Percentiles rank a stretch among this genome's conserved stretches.
These are phyloP conservation scores for Hygrocybe coccinea DNA, from an alignment of 768 basidiomycete genomes.

Conservation along the genomic window DNA sequence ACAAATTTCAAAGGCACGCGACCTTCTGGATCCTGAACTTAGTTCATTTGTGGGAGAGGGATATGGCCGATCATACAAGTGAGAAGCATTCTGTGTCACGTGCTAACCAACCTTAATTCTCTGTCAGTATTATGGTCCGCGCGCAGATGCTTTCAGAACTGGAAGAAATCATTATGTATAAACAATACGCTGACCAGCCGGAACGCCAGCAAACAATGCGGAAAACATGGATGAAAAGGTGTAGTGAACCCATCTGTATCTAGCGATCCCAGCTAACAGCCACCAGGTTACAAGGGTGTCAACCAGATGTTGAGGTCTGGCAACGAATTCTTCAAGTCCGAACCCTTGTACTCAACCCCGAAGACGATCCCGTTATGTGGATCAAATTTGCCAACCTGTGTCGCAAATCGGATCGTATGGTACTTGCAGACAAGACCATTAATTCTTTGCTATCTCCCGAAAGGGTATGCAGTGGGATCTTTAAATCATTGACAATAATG, in stretches of 20 bases:
- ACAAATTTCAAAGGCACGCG: constrained; percentile 90
- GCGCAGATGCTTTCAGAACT: constrained; percentile 98
- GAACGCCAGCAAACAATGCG: constrained; percentile 87
- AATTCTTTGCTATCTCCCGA: constrained; percentile 83
- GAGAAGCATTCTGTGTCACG: constrained; percentile 27
- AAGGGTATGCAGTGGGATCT: constrained; percentile 36
- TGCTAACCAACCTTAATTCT: constrained; percentile 1
- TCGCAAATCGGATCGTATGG: constrained; percentile 90
- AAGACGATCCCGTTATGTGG: constrained; percentile 96
- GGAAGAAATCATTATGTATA: constrained; percentile 95
- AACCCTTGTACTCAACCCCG: constrained; percentile 86
- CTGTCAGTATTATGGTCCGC: constrained; percentile 80
- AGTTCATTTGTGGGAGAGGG: constrained; percentile 91
- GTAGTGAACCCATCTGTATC: constrained; percentile 13
- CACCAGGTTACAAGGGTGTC: constrained; percentile 83
- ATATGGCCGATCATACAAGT: constrained; percentile 98
- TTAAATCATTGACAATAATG: background rate
- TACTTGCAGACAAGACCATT: constrained; percentile 94
- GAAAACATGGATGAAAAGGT: constrained; percentile 98
- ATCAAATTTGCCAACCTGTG: constrained; percentile 98
- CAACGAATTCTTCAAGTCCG: constrained; percentile 95
- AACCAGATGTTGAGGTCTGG: constrained; percentile 99
- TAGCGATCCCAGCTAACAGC: background rate
- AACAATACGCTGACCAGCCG: constrained; percentile 89
- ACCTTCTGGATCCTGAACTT: constrained; percentile 85